Base-by-base conservation (phyloP, 495 filamentous ascomycete genomes). In the Alectoria sarmentosa region DNA sequence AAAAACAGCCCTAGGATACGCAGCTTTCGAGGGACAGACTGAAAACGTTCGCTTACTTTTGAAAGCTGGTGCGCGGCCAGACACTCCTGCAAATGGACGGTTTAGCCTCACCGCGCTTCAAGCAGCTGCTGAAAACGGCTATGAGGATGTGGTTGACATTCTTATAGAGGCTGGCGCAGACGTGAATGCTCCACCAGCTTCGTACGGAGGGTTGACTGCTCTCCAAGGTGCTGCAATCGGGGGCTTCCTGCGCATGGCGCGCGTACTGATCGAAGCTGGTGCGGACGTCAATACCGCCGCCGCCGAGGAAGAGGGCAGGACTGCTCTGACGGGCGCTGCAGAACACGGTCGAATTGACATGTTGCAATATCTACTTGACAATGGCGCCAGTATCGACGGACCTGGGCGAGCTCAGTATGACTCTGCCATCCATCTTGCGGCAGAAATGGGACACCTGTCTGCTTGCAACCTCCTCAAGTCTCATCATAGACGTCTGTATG, bases 311-410 rank as follows among this genome's bases (percentile, higher is more conserved):
- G 10, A 71, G 17, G 78, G 78, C 0, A 61, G 75, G 38, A 81
- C 77, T 58, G 73, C 79, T 7, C 65, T 82, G 14, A 72, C 77
- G 63, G 75, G 69, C 14, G 77, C 79, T 2, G 77, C 79, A 1
- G 77, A 80, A 55, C 32, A 76, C 42, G 78, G 77, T 1, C 75
- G 78, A 23, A 52, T 82, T 26, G 79, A 81, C 52, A 79, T 80
- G 72, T 69, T 79, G 1, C 68, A 78, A 37, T 46, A 77, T 49
- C 73, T 82, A 11, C 73, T 79, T 66, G 69, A 78, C 58, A 67
- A 49, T 10, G 71, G 69, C 30, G 65, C 68, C 23, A 44, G 60
- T 2, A 26, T 10, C n/a, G 7, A 23, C 15, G 23, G 44, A 6
- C 19, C 2, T 3, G 60, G 26, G 14, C 5, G 3, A 9, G 48